Evolutionary conservation across 495 filamentous ascomycete species (phyloP).

Genomic region (Penicillium egyptiacum): DNA sequence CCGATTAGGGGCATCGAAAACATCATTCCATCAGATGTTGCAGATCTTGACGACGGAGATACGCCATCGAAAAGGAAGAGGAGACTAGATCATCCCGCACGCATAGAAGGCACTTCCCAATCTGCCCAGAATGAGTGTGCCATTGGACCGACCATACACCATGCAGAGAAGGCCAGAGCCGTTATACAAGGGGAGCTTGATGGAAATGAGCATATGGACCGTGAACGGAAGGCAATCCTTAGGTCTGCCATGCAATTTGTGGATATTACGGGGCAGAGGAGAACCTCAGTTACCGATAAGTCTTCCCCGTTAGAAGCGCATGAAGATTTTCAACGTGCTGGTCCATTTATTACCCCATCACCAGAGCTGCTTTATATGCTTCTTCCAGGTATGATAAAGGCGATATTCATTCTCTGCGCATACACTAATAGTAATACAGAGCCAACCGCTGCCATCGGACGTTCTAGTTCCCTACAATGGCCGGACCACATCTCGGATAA

Average conservation of each 20-base stretch:
- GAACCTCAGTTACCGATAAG: constrained; percentile 5
- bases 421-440: constrained; percentile 17
- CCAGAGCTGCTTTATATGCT: constrained; percentile 32
- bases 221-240: constrained; percentile 24
- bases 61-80: constrained; percentile 13
- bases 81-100: constrained; percentile 7
- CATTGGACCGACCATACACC: constrained; percentile 21
- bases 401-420: not conserved
- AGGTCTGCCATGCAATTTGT: constrained; percentile 29
- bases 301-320: constrained; percentile 1
- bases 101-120: not conserved
- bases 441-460: constrained; percentile 1
- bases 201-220: constrained; percentile 20
- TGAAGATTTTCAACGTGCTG: not conserved
- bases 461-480: constrained; percentile 20
- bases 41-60: not conserved
- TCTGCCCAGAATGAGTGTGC: constrained; percentile 13
- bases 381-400: constrained; percentile 23
- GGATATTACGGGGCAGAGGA: constrained; percentile 20
- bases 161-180: constrained; percentile 27
- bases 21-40: not conserved
- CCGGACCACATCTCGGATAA: constrained; percentile 34
- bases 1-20: not conserved
- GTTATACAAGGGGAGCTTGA: constrained; percentile 30
- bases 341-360: constrained; percentile 19